Evolutionary conservation across 805 yeast species (phyloP), one percentile per base, ranked within the genome.

Genomic region (Lachancea thermotolerans): DNA sequence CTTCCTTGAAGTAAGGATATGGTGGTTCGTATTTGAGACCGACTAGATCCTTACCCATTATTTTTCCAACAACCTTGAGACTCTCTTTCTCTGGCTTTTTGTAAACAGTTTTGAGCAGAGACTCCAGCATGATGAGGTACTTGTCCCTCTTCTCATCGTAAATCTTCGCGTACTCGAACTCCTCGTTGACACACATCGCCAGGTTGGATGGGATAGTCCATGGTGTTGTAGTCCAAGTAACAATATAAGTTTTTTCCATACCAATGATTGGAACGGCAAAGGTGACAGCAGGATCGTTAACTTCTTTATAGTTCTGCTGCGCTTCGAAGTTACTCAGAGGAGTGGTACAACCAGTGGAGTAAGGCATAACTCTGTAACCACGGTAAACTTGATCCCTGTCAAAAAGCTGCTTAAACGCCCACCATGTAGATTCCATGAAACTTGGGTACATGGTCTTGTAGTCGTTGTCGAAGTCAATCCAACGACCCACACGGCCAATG

Each of bases 211-310:
- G 99, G 62, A 93, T 74, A 41, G 99, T 95, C 99, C 99, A 93
- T 43, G 99, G 99, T 21, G 99, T 93, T 49, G 99, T 93, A 37
- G 99, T 93, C 99, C 99, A 93, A 9, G 98, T 98, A 34, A 93
- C 90, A 54, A 93, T 73, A 53, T 77, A 72, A 44, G 95, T 86
- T 59, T 84, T 79, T 52, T 87, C 89, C 59, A 90, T 95, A 50
- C 79, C 85, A 29, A 76, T 70, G 46, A 86, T 72, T 51, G 86
- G 85, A 75, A 93, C 95, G 25, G 88, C 95, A 56, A 93, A 69
- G 49, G 96, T 89, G 41, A 95, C 90, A 10, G 96, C 96, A 9
- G 99, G 99, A 67, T 93, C 99, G 51, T 80, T 77, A 41, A 93
- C 98, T 49, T 93, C 98, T 73, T 93, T 93, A 75, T 93, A 93